Base-by-base conservation (phyloP, 2,329 filamentous ascomycete species). In the Botrytis fabae region DNA sequence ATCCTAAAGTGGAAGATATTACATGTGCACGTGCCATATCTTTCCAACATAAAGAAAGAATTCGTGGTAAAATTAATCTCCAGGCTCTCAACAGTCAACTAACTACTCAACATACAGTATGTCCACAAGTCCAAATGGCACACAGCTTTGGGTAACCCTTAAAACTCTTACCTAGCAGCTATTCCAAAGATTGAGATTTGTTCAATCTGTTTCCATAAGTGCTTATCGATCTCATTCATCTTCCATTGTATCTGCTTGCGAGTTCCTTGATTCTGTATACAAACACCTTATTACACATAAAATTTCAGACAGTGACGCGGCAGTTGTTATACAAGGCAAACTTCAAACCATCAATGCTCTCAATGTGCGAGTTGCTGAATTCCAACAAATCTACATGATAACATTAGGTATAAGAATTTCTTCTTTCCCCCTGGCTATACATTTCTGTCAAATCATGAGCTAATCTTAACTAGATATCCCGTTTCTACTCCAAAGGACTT, bases 81-180 rank as follows among this genome's bases (percentile, higher is more conserved):
- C 4, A 6, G 22, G n/a, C 1, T n/a, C 10, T 51, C 0, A 25
- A 51, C 10, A 51, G 8, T 25, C 2, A 25, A 48, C 4, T 1
- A 10, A 25, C 7, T 4, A 48, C 20, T 8, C 7, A 46, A 46
- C 1, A 9, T 46, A 10, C 7, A 0, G 1, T 9, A 22, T 22
- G 0, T 22, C 2, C 20, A 46, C 0, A 4, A 20, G 4, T 4
- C 1, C 16, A 51, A n/a, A 5, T 14, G 48, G 14, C 8, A 25
- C 25, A 5, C 0, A 51, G 4, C 22, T 8, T 51, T 6, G n/a
- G 10, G 8, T n/a, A 51, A 1, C 22, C 22, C 10, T n/a, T 4
- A n/a, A n/a, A 51, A 14, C 2, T n/a, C 22, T 51, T n/a, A 51
- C 10, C 4, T 22, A 1, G 10, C 10, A 51, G 4, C 22, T 51